Evolutionary conservation across 108 stramenopile species (phyloP), one percentile per base, ranked within the genome.

Genomic region (Nannochloropsis salina): DNA sequence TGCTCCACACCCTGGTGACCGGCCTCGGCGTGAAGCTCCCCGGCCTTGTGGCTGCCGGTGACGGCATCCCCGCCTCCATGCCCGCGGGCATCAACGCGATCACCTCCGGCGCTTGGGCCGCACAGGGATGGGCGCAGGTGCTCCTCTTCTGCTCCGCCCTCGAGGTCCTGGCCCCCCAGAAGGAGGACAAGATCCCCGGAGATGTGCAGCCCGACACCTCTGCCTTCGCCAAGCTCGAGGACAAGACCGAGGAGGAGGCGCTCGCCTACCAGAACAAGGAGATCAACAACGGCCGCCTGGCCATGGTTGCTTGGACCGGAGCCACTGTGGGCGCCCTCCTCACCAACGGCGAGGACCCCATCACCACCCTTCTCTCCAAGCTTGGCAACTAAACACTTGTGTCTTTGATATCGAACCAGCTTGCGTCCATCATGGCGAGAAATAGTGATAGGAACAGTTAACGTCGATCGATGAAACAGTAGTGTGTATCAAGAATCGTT

Each of bases 1-100:
- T 74, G 61, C 61, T 74, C 61, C 61, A 74, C 61, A 74, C 61
- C 61, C 61, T 74, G 61, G 61, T 74, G 61, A 74, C 61, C 61
- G 61, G 61, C 61, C 61, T 74, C n/a, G 61, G 61, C 61, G 61
- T 74, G 61, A 74, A 74, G 61, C 61, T 74, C 20, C 61, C 61
- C 20, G 61, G 61, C 61, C 61, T 74, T n/a, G 61, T 74, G 61
- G 61, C 61, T n/a, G 61, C 61, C 8, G 61, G 61, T n/a, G 61
- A 74, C 61, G 61, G 61, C 4, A 74, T 74, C 61, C 61, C 61
- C 61, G 20, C 15, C 20, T 74, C 61, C 61, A 74, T 74, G 61
- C 61, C 61, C 61, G 15, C 4, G 20, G 61, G 61, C 61, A 74
- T 74, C n/a, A n/a, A n/a, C 61, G 61, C 61, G 0, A n/a, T 74